Conservation (phyloP, 1,284 basidiomycete genomes). For the Leccinum pachyderme region DNA sequence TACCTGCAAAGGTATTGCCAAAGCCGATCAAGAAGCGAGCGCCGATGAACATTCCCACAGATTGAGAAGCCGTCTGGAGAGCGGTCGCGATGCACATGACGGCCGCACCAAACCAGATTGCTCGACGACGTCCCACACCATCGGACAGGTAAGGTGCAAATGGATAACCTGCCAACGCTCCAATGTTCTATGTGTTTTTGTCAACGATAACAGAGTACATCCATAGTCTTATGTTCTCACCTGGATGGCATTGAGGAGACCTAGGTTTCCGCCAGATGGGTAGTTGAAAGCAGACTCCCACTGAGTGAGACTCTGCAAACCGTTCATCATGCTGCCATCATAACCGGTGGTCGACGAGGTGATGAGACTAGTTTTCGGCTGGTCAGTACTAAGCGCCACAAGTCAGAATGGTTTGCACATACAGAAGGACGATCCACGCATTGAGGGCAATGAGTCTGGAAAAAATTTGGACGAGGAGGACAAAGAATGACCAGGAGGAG, state of each 20-base stretch:
- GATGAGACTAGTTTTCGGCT: constrained; percentile 48
- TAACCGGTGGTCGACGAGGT: constrained; percentile 77
- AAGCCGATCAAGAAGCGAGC: constrained; percentile 80
- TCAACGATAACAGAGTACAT: not conserved
- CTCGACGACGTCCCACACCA: constrained; percentile 59
- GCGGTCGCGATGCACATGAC: constrained; percentile 67
- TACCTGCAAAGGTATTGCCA: constrained; percentile 70
- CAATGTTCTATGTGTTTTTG: constrained; percentile 48
- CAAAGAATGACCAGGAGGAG: not conserved
- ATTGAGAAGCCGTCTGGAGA: constrained; percentile 69
- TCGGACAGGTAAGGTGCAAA: constrained; percentile 73
- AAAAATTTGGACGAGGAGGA: constrained; percentile 5
- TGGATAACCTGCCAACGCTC: constrained; percentile 63
- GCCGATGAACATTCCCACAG: constrained; percentile 79
- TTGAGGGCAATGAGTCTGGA: constrained; percentile 61
- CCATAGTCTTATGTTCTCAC: constrained; percentile 33
- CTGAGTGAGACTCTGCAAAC: constrained; percentile 62
- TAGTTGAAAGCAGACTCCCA: constrained; percentile 59
- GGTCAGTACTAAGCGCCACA: constrained; percentile 2
- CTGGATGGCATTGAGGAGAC: constrained; percentile 77
- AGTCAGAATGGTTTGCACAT: constrained; percentile 19
- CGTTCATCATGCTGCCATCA: constrained; percentile 78
- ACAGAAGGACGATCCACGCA: constrained; percentile 69
- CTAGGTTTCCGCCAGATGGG: constrained; percentile 56
- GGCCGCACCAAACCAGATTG: constrained; percentile 61